Evolutionary conservation across 2,329 filamentous ascomycete species (phyloP), one percentile per base, ranked within the genome.

Genomic region (Arachnomyces sp.): DNA sequence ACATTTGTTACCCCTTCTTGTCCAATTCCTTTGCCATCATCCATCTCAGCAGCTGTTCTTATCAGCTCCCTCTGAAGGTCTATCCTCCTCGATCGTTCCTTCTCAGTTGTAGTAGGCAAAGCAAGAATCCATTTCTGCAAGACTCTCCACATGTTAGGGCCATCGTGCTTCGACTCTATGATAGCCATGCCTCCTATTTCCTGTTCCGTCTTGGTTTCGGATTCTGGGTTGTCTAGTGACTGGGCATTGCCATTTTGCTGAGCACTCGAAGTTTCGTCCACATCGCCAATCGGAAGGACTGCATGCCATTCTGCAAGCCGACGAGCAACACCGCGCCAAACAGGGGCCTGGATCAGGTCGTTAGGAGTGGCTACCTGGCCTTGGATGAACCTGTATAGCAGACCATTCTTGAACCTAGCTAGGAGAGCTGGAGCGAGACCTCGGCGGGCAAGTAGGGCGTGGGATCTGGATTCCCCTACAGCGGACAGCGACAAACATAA

Each of bases 41-140:
- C 85, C 34, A 95, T 72, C 53, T 84, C 76, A 38, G 69, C 62
- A 44, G 86, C 74, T 44, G 93, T 71, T 53, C 74, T 74, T 48
- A 77, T 73, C 43, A 94, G 68, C 66, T 96, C 90, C 40, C 66
- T 68, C 57, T 93, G 84, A 38, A 98, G 70, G 44, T 65, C 66
- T 18, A 74, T 69, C 57, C 84, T 81, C 48, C 84, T 78, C 49
- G 74, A 64, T 44, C 74, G 74, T 60, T 94, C 77, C 40, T 76
- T 72, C 28, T 81, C 76, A 4, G 82, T 92, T 41, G 73, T 71
- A 38, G 73, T 78, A 9, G 92, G 89, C 47, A 98, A 71, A 30
- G 86, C 90, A 51, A 82, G 69, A 42, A 95, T 87, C 92, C 92
- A 98, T 66, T 89, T 93, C 61, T 94, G 87, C 75, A 95, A 84